Conservation (phyloP, 352 stramenopile species). For the Globisporangium spinosum region DNA sequence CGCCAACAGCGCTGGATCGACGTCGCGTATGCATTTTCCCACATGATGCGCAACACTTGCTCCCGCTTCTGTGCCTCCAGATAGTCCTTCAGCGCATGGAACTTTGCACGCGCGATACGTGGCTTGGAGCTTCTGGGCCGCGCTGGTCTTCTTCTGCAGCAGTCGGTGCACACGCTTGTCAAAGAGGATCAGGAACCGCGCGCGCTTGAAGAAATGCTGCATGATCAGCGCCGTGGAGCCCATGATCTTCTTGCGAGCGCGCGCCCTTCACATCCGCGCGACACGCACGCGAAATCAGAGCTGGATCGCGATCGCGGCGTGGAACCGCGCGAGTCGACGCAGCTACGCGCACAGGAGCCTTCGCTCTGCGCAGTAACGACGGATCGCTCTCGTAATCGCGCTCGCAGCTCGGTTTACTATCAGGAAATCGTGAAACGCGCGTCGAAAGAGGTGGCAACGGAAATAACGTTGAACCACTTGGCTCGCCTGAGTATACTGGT, state of each 20-base stretch:
- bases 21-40: constrained; percentile 69
- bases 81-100: constrained; percentile 59
- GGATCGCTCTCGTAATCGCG: constrained; percentile 35
- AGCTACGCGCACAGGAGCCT: constrained; percentile 37
- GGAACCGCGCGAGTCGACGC: constrained; percentile 44
- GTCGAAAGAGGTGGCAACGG: constrained; percentile 32
- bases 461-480: constrained; percentile 38
- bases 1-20: constrained; percentile 65
- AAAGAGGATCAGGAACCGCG: constrained; percentile 36
- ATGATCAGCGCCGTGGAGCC: constrained; percentile 25
- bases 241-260: constrained; percentile 12
- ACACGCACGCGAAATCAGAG: constrained; percentile 38
- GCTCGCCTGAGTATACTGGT: constrained; percentile 31
- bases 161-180: constrained; percentile 29
- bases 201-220: constrained; percentile 49
- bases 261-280: constrained; percentile 23
- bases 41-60: constrained; percentile 54
- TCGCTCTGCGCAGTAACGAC: constrained; percentile 33
- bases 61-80: constrained; percentile 55
- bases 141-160: constrained; percentile 24
- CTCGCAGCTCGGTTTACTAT: constrained; percentile 30
- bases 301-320: constrained; percentile 52
- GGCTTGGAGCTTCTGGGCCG: constrained; percentile 46
- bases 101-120: constrained; percentile 50
- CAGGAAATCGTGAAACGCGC: constrained; percentile 27